Evolutionary conservation across 1,139 yeast species (phyloP).

Genomic region (Pichia sp.): DNA sequence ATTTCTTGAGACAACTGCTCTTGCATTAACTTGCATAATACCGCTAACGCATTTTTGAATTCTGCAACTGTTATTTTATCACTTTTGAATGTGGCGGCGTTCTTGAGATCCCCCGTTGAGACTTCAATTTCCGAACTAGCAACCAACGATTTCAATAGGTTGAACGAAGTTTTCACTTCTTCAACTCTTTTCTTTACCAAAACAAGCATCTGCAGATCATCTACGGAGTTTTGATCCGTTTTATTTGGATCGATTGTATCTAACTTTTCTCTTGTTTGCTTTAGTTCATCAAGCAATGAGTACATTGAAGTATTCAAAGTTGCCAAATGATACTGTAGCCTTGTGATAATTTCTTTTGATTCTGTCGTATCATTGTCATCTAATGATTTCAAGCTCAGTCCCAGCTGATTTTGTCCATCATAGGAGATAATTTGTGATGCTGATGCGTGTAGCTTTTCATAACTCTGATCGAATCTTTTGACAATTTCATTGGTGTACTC

Average conservation of each 20-base stretch:
- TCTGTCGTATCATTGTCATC: slow-evolving; percentile 13
- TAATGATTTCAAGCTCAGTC: neutral
- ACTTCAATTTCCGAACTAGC: slow-evolving; percentile 26
- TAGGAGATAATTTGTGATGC: slow-evolving; percentile 38
- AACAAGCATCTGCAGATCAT: slow-evolving; percentile 43
- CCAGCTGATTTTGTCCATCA: slow-evolving; percentile 16
- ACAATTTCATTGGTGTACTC: slow-evolving; percentile 56
- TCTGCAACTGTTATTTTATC: slow-evolving; percentile 27
- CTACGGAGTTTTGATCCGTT: slow-evolving; percentile 25
- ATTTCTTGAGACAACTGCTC: slow-evolving; percentile 35
- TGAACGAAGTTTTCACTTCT: slow-evolving; percentile 44
- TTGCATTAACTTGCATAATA: slow-evolving; percentile 40
- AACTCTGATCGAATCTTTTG: slow-evolving; percentile 44
- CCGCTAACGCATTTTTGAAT: slow-evolving; percentile 40
- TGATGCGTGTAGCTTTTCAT: slow-evolving; percentile 41
- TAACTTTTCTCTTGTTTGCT: slow-evolving; percentile 33
- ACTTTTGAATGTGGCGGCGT: neutral
- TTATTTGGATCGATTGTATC: slow-evolving; percentile 18
- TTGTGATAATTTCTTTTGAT: slow-evolving; percentile 38
- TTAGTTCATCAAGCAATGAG: slow-evolving; percentile 49
- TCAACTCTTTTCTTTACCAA: slow-evolving; percentile 42
- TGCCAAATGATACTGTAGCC: slow-evolving; percentile 61
- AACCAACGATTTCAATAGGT: slow-evolving; percentile 38
- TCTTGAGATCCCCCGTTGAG: slow-evolving; percentile 8
- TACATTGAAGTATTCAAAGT: slow-evolving; percentile 54